Evolutionary conservation across 257 asterid species (phyloP), one percentile per base, ranked within the genome.

Genomic region (Coffea eugenioides): DNA sequence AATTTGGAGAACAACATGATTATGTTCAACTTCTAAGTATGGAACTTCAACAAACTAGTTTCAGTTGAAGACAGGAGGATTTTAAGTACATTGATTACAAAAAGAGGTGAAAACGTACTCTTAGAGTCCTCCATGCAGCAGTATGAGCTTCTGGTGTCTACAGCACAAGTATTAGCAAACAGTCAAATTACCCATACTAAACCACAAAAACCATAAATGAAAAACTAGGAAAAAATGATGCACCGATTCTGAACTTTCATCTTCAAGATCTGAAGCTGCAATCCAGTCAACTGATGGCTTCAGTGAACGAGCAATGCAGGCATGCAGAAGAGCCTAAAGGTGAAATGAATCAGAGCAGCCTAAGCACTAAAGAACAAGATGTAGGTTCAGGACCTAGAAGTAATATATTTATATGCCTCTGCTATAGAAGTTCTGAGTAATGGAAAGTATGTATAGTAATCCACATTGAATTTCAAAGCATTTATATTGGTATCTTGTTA

Each of bases 251-350:
- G 92, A 93, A 48, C 89, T 91, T 41, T 94, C 97, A 80, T 90
- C 97, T 87, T 96, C 99, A 81, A 94, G 98, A 86, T 96, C 99
- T 76, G 99, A 92, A 84, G 99, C 99, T 64, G 99, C 99, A 83
- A 96, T 87, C 98, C 99, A 96, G 71, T 96, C 98, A 81, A 96
- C 91, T 76, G 86, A 85, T 48, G 97, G 97, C 85, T 90, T 89
- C 88, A 84, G 77, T 18, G 98, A 94, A 86, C 99, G 89, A 4
- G 96, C 90, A 82, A 92, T 86, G 88, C 97, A 94, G 77, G 99
- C 97, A 89, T 94, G 99, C 86, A 94, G 80, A 80, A 96, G 97
- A 78, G 99, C 97, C 99, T 96, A 89, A 67, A 85, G 62, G 84
- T 52, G 49, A 57, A 52, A 75, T 12, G 80, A 83, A 70, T 71